Conservation (phyloP, 345 rosid genomes). For the Arabidopsis suecica region DNA sequence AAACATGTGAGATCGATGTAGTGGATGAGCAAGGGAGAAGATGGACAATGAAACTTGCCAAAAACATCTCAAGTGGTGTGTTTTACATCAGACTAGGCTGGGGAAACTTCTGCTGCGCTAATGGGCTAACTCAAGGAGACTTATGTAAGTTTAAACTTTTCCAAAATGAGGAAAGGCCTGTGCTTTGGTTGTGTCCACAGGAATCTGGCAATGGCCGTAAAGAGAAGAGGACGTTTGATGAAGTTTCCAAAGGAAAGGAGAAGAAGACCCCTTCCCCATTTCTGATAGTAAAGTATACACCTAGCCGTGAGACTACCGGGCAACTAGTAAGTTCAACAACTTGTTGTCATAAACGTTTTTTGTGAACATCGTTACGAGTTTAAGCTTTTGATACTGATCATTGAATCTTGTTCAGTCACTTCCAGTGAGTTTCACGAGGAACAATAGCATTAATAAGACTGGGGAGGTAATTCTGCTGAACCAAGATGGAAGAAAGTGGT, state of each 20-base stretch:
- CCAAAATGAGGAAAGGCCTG: constrained; percentile 31
- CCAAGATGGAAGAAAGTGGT: constrained; percentile 40
- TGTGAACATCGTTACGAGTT: not conserved
- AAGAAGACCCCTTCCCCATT: constrained; percentile 2
- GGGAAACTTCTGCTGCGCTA: constrained; percentile 27
- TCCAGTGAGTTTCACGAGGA: constrained; percentile 26
- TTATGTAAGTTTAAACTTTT: constrained; percentile 23
- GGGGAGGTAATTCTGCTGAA: constrained; percentile 33
- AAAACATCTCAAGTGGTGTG: constrained; percentile 37
- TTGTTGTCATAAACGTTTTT: not conserved
- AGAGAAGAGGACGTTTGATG: constrained; percentile 1
- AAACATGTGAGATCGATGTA: constrained; percentile 29
- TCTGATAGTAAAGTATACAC: constrained; percentile 21
- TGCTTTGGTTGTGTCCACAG: constrained; percentile 28
- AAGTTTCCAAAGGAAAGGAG: constrained; percentile 26
- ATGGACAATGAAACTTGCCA: constrained; percentile 29
- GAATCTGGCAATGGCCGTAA: constrained; percentile 7
- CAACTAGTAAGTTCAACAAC: constrained; percentile 39
- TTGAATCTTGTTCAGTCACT: constrained; percentile 31
- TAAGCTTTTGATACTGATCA: constrained; percentile 22
- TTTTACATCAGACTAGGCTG: constrained; percentile 44
- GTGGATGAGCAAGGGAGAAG: constrained; percentile 29
- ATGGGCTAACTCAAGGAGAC: constrained; percentile 25
- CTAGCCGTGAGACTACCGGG: constrained; percentile 25
- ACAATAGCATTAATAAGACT: constrained; percentile 23